Conservation (phyloP, 2,329 filamentous ascomycete genomes). For the Fusarium penzigii region DNA sequence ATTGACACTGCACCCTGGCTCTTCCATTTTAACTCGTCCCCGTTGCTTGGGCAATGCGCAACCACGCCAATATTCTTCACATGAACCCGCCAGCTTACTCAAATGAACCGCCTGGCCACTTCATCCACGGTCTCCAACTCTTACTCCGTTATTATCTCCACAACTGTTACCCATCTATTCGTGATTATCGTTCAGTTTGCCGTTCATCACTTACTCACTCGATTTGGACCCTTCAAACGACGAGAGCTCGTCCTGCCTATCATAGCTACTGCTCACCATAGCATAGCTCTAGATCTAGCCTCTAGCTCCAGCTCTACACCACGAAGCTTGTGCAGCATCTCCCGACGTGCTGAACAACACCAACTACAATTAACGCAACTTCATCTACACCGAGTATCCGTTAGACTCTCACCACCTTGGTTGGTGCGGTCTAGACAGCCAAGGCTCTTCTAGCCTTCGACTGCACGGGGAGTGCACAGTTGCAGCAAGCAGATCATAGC, state of each 20-base stretch:
- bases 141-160: conserved; percentile 1
- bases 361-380: not conserved
- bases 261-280: too few relatives aligned
- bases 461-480: not conserved
- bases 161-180: conserved; percentile 10
- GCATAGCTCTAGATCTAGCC: not conserved
- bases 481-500: not conserved
- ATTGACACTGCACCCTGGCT: conserved; percentile 5
- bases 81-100: not conserved
- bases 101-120: not conserved
- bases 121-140: not conserved
- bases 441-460: not conserved
- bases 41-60: conserved; percentile 31
- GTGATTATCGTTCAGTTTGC: conserved; percentile 4
- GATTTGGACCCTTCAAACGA: not conserved
- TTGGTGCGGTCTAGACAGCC: not conserved
- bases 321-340: not conserved
- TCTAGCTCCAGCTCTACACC: not conserved
- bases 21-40: conserved; percentile 5
- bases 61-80: conserved; percentile 4
- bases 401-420: not conserved
- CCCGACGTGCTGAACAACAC: not conserved
- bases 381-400: not conserved
- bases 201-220: not conserved
- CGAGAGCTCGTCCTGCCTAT: not conserved